Conservation (phyloP, 2,329 filamentous ascomycete genomes). For the Verticillium zaregamsianum region DNA sequence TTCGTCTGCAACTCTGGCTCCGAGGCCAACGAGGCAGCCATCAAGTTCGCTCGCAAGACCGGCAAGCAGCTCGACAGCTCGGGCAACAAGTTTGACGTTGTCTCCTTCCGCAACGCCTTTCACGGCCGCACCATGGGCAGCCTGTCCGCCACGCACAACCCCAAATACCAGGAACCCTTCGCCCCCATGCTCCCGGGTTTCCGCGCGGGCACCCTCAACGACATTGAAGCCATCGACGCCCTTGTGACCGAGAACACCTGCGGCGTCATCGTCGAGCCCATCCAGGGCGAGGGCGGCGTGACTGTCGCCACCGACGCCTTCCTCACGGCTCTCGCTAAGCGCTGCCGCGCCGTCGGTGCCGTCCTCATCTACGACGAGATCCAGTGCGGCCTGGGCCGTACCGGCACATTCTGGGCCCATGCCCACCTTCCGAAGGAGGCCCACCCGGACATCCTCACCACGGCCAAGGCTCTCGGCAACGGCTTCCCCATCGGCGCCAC, state of each 20-base stretch:
- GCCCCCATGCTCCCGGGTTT: slow-evolving; percentile 94
- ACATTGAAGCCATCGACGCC: slow-evolving; percentile 64
- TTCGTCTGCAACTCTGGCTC: slow-evolving; percentile 97
- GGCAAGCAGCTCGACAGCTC: slow-evolving; percentile 71
- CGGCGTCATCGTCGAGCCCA: slow-evolving; percentile 93
- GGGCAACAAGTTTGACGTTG: slow-evolving; percentile 73
- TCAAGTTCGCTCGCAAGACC: slow-evolving; percentile 94
- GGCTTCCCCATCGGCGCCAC: slow-evolving; percentile 88
- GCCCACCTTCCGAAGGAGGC: slow-evolving; percentile 67
- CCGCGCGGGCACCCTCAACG: slow-evolving; percentile 80
- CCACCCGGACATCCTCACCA: slow-evolving; percentile 91
- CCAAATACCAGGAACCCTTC: slow-evolving; percentile 95
- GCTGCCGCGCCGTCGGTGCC: slow-evolving; percentile 83
- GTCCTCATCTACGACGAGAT: slow-evolving; percentile 96
- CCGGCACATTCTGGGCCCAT: slow-evolving; percentile 89
- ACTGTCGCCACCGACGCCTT: slow-evolving; percentile 81
- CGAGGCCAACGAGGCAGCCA: slow-evolving; percentile 95
- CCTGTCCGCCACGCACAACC: slow-evolving; percentile 93
- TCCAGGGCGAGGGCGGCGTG: slow-evolving; percentile 94
- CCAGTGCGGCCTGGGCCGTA: slow-evolving; percentile 86
- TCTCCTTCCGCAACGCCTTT: slow-evolving; percentile 90
- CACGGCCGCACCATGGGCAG: slow-evolving; percentile 96
- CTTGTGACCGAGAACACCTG: slow-evolving; percentile 84
- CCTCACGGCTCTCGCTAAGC: slow-evolving; percentile 73
- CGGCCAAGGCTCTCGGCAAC: slow-evolving; percentile 93